These are phyloP conservation scores for Trichocladium antarcticum DNA, from an alignment of 495 filamentous ascomycete species.

Conservation along the genomic window DNA sequence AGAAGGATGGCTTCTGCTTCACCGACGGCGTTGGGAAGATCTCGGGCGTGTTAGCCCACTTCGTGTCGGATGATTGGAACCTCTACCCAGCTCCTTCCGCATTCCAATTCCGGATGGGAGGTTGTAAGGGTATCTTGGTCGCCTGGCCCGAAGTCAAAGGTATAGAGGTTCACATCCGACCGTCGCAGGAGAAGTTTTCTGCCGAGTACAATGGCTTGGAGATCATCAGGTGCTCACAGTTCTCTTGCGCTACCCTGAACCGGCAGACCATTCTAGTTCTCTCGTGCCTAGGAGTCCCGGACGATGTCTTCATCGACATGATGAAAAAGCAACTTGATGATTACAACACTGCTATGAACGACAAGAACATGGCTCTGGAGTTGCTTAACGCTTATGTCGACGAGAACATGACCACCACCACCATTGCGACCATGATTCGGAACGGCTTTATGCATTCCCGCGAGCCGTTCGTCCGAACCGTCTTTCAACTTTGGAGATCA, in stretches of 20 bases:
- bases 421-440: constrained; percentile 59
- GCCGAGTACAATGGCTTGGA: constrained; percentile 61
- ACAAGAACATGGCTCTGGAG: constrained; percentile 49
- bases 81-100: constrained; percentile 57
- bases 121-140: constrained; percentile 81
- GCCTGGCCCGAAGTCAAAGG: constrained; percentile 50
- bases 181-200: constrained; percentile 81
- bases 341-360: constrained; percentile 56
- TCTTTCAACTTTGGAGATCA: constrained; percentile 64
- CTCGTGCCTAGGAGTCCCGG: constrained; percentile 60
- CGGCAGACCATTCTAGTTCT: constrained; percentile 81
- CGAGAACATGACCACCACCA: constrained; percentile 67
- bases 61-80: constrained; percentile 54
- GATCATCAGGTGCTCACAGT: constrained; percentile 69
- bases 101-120: constrained; percentile 84
- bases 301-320: constrained; percentile 55
- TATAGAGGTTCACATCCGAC: constrained; percentile 60
- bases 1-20: constrained; percentile 56
- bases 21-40: constrained; percentile 95
- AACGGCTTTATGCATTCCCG: constrained; percentile 63
- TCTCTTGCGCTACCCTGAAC: constrained; percentile 67
- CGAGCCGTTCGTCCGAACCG: constrained; percentile 73
- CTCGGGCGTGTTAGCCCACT: constrained; percentile 59
- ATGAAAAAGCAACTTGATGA: constrained; percentile 50
- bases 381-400: constrained; percentile 69